Percentiles rank a stretch among this genome's conserved stretches.
phyloP scores from a whole-genome alignment of 805 yeast species.

The Zygosaccharomyces bailii region DNA sequence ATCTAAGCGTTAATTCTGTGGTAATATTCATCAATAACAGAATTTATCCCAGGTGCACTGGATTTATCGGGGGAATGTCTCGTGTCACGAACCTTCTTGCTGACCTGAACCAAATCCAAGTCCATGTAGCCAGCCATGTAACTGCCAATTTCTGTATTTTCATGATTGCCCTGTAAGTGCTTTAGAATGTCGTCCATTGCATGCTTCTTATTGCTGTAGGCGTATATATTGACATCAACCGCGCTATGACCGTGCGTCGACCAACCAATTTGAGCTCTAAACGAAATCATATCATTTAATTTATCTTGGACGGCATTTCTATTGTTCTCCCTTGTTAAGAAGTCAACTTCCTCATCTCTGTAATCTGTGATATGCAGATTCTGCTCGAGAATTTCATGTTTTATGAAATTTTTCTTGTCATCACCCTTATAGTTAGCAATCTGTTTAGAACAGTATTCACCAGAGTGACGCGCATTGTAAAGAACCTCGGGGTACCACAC shows the following conservation, averaged over 20 bases:
- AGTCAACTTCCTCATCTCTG: slow-evolving; percentile 49
- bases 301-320: slow-evolving; percentile 40
- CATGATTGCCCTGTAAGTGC: slow-evolving; percentile 72
- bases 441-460: slow-evolving; percentile 59
- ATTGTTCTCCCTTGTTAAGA: slow-evolving; percentile 37
- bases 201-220: slow-evolving; percentile 55
- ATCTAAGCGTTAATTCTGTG: slow-evolving; percentile 13
- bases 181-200: slow-evolving; percentile 41
- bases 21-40: slow-evolving; percentile 20
- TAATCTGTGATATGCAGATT: slow-evolving; percentile 66
- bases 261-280: slow-evolving; percentile 93
- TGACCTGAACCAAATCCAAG: slow-evolving; percentile 47
- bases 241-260: slow-evolving; percentile 95
- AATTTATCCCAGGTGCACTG: background rate
- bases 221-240: slow-evolving; percentile 91
- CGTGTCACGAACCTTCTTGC: slow-evolving; percentile 48
- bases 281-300: slow-evolving; percentile 67
- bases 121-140: slow-evolving; percentile 58
- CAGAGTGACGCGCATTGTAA: slow-evolving; percentile 66
- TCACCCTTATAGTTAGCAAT: slow-evolving; percentile 38
- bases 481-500: slow-evolving; percentile 82
- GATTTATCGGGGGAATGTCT: slow-evolving; percentile 39
- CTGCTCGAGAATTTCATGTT: slow-evolving; percentile 51
- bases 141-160: slow-evolving; percentile 79
- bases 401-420: slow-evolving; percentile 42